phyloP scores from a whole-genome alignment of 352 stramenopile species.

The Globisporangium sylvaticum region DNA sequence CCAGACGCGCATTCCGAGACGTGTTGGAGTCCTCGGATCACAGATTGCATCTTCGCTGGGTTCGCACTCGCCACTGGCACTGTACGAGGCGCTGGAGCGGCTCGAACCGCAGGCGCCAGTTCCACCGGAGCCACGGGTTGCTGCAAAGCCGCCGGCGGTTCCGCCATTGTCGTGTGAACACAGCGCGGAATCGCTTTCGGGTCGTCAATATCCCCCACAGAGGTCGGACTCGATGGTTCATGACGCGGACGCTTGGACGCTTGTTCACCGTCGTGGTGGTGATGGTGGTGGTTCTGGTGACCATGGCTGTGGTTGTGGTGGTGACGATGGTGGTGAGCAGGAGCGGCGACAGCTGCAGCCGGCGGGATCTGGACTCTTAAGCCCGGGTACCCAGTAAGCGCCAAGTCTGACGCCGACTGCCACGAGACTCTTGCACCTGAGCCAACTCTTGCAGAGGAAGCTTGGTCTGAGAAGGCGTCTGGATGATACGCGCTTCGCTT shows the following conservation, averaged over 20 bases:
- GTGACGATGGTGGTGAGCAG: conserved; percentile 3
- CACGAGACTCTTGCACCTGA: background rate
- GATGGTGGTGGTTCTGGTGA: conserved; percentile 14
- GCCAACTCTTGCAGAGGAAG: background rate
- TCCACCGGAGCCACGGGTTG: background rate
- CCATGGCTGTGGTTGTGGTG: conserved; percentile 6
- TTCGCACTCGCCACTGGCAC: conserved; percentile 18
- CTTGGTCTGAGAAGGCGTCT: background rate
- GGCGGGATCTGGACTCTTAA: conserved; percentile 15
- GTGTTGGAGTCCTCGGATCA: conserved; percentile 49
- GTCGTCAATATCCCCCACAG: conserved; percentile 37
- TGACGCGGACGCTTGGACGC: conserved; percentile 28
- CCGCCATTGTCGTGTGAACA: conserved; percentile 14
- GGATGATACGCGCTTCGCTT: conserved; percentile 3
- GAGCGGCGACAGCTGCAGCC: background rate
- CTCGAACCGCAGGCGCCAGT: background rate
- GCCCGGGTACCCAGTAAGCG: background rate
- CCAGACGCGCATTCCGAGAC: conserved; percentile 32
- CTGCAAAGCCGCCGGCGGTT: conserved; percentile 6
- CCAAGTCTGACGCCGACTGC: background rate
- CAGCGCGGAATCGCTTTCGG: conserved; percentile 15
- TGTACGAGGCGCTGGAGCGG: conserved; percentile 9
- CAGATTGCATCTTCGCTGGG: conserved; percentile 51
- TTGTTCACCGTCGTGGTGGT: conserved; percentile 9
- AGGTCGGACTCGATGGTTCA: conserved; percentile 41